A percentile compares a stretch with the other conserved stretches of the same genome.
phyloP scores from a whole-genome alignment of 441 rosid species.

The Pelargonium cotyledonis region DNA sequence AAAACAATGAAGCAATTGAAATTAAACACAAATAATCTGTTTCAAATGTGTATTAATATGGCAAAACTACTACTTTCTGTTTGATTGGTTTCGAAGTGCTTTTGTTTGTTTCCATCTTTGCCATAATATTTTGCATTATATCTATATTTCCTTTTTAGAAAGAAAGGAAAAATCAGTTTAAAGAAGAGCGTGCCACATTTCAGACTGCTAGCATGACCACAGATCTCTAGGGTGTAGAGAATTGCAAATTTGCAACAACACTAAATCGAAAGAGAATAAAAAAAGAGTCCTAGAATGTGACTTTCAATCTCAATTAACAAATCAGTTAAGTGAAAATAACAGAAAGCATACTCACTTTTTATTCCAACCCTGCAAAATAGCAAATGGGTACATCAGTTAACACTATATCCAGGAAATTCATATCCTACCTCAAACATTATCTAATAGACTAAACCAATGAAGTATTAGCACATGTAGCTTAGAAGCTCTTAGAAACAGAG shows the following conservation, averaged over 20 bases:
- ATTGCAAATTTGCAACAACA: background rate
- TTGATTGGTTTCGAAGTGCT: background rate
- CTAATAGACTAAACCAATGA: background rate
- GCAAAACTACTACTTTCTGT: background rate
- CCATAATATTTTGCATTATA: background rate
- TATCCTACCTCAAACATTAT: constrained; percentile 14
- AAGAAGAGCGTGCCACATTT: background rate
- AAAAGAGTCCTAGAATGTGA: constrained; percentile 7
- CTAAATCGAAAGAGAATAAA: background rate
- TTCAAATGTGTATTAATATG: background rate
- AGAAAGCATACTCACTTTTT: constrained; percentile 40
- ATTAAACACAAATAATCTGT: background rate
- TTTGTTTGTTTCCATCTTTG: background rate
- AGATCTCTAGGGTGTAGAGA: constrained; percentile 1
- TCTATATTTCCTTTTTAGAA: background rate
- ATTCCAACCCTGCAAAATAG: constrained; percentile 57
- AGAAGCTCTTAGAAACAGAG: background rate
- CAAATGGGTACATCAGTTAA: constrained; percentile 25
- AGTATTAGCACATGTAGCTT: background rate
- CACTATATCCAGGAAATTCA: constrained; percentile 9
- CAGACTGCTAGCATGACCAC: background rate
- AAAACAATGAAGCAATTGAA: too few species aligned
- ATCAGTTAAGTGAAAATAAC: constrained; percentile 20
- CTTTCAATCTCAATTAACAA: background rate
- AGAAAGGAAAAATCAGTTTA: background rate